Evolutionary conservation across 1,284 basidiomycete genomes (phyloP).

Genomic region (Athelia sp.): DNA sequence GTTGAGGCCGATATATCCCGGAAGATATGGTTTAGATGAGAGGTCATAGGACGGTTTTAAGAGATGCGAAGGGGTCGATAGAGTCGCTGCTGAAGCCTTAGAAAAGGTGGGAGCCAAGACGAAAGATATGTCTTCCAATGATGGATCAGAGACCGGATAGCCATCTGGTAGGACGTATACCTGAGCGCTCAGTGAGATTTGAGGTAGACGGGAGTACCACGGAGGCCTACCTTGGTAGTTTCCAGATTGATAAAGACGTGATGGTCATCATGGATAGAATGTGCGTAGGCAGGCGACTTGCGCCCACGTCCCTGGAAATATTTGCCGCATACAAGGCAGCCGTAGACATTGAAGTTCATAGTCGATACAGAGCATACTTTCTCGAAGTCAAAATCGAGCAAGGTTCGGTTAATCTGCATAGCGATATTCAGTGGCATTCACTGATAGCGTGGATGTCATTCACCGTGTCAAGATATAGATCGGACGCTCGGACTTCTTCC

Average conservation of each 20-base stretch:
- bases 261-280: constrained; percentile 97
- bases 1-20: constrained; percentile 96
- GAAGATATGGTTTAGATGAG: constrained; percentile 74
- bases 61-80: constrained; percentile 61
- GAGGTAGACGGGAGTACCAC: constrained; percentile 3
- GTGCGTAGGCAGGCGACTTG: constrained; percentile 92
- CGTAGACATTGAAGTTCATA: constrained; percentile 96
- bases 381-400: constrained; percentile 99
- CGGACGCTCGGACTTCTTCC: constrained; percentile 59
- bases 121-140: constrained; percentile 89
- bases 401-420: constrained; percentile 78
- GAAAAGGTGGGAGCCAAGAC: constrained; percentile 87
- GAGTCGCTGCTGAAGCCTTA: constrained; percentile 38
- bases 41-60: constrained; percentile 82
- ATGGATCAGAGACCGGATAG: constrained; percentile 93
- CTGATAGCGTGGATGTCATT: constrained; percentile 19
- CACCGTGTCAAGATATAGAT: constrained; percentile 96
- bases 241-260: constrained; percentile 97
- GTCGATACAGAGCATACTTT: constrained; percentile 96
- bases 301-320: constrained; percentile 97
- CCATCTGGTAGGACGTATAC: constrained; percentile 98
- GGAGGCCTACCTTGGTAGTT: constrained; percentile 71
- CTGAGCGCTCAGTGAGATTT: constrained; percentile 34
- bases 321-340: constrained; percentile 96
- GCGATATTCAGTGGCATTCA: constrained; percentile 11